Evolutionary conservation across 2,329 filamentous ascomycete species (phyloP), one percentile per base, ranked within the genome.

Genomic region (Alternaria consortialis): DNA sequence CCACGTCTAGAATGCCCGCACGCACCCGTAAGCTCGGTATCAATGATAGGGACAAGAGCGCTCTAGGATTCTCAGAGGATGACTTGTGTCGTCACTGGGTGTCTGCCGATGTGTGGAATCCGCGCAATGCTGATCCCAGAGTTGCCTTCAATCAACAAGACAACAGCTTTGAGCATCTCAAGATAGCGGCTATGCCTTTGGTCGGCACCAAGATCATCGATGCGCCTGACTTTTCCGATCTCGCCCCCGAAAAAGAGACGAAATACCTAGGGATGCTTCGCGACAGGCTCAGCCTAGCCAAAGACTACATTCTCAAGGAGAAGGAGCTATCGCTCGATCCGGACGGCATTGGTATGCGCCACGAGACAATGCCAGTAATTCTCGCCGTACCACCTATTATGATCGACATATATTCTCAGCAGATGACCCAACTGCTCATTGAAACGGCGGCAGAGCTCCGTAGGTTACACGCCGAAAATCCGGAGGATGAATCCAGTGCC

Each of bases 121-220:
- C 11, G 3, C 53, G 53, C 25, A 56, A 56, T 32, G n/a, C 43
- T 20, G 9, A 56, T 25, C 32, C 43, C n/a, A 29, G n/a, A 37
- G 42, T 56, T 25, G n/a, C 20, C 15, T 27, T 27, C 53, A 56
- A 56, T n/a, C 42, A 25, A 25, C n/a, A 29, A n/a, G n/a, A 56
- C n/a, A 39, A 48, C 43, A 43, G 53, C 17, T 56, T 56, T 32
- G 25, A 48, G 7, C 53, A 56, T 1, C 34, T 42, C 13, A 48
- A 37, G 6, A 23, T 48, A 4, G 9, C 53, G 1, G 15, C 12
- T 15, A 15, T 15, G 23, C 13, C 13, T 5, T 34, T 36, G 2
- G 6, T 36, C 20, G 5, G 15, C 17, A 23, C 17, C 12, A 25
- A 23, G 8, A 23, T 9, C 17, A 48, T 23, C 13, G 31, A n/a